phyloP scores from a whole-genome alignment of 2,329 filamentous ascomycete species.

The Penicillium occitanis region DNA sequence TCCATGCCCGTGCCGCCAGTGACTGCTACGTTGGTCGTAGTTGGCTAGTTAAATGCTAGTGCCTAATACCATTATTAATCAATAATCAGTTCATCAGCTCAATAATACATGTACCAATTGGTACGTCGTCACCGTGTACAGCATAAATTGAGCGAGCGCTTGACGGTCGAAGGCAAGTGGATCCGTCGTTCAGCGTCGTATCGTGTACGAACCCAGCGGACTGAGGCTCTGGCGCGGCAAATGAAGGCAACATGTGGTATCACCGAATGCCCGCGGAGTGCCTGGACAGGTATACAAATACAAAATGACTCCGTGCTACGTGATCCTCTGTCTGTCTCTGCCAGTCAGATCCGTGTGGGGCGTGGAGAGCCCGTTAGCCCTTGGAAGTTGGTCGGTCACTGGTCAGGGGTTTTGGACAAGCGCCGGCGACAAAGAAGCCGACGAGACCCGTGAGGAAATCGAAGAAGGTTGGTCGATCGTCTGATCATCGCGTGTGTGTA shows the following conservation, averaged over 20 bases:
- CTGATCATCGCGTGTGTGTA: constrained; percentile 6
- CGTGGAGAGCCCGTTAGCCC: not conserved
- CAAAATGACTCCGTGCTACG: not conserved
- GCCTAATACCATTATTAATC: not conserved
- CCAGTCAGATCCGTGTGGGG: not conserved
- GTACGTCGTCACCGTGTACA: not conserved
- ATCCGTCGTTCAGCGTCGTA: not conserved
- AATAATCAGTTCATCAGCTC: not conserved
- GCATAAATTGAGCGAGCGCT: not conserved
- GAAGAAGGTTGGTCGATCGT: constrained; percentile 12
- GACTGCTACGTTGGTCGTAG: not conserved
- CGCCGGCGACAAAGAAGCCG: constrained; percentile 11
- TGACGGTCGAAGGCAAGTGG: not conserved
- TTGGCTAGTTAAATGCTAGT: not conserved
- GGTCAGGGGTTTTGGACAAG: constrained; percentile 5
- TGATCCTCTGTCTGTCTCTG: not conserved
- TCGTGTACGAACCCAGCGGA: not conserved
- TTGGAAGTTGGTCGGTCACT: not conserved
- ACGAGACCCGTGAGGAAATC: constrained; percentile 12
- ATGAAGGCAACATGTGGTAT: constrained; percentile 8
- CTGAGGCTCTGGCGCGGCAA: constrained; percentile 18
- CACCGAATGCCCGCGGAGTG: not conserved
- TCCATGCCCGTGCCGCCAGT: not conserved
- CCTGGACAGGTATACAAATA: constrained; percentile 3
- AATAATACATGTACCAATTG: not conserved